These are phyloP conservation scores for Paramecium tetraurelia DNA, from an alignment of 73 alveolate genomes.

Conservation along the genomic window DNA sequence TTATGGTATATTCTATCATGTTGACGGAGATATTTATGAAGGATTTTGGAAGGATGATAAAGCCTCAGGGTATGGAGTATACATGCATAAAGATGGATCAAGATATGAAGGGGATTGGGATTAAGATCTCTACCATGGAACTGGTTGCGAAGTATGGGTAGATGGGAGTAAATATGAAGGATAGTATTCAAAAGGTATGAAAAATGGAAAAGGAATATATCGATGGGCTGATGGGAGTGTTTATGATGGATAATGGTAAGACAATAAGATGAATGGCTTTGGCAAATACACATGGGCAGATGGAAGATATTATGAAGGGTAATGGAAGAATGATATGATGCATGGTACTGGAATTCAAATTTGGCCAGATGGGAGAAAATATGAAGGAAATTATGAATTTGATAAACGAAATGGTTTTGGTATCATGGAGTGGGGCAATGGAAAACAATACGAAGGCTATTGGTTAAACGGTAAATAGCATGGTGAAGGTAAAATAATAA, in stretches of 20 bases:
- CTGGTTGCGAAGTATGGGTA: constrained; percentile 68
- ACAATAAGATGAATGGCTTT: constrained; percentile 71
- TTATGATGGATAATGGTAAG: constrained; percentile 68
- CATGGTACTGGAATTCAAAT: constrained; percentile 71
- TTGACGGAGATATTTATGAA: constrained; percentile 63
- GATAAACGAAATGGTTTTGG: constrained; percentile 77
- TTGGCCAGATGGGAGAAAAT: constrained; percentile 82
- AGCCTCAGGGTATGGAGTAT: constrained; percentile 58
- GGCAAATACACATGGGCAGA: constrained; percentile 76
- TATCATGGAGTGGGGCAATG: constrained; percentile 23
- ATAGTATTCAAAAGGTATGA: constrained; percentile 55
- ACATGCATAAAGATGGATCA: constrained; percentile 54
- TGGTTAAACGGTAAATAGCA: constrained; percentile 38
- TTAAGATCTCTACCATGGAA: constrained; percentile 63
- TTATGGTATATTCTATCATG: constrained; percentile 51
- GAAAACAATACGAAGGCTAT: constrained; percentile 35
- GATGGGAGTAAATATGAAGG: constrained; percentile 73
- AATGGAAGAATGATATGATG: constrained; percentile 76
- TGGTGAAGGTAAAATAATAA: constrained; percentile 46
- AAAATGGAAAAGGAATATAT: constrained; percentile 64
- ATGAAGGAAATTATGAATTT: constrained; percentile 74
- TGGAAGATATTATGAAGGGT: constrained; percentile 72
- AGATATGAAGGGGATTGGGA: constrained; percentile 67
- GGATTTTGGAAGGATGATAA: constrained; percentile 62
- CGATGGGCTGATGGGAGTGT: constrained; percentile 73